These are phyloP conservation scores for Fraxinus greggii DNA, from an alignment of 305 asterid species.

Conservation along the genomic window DNA sequence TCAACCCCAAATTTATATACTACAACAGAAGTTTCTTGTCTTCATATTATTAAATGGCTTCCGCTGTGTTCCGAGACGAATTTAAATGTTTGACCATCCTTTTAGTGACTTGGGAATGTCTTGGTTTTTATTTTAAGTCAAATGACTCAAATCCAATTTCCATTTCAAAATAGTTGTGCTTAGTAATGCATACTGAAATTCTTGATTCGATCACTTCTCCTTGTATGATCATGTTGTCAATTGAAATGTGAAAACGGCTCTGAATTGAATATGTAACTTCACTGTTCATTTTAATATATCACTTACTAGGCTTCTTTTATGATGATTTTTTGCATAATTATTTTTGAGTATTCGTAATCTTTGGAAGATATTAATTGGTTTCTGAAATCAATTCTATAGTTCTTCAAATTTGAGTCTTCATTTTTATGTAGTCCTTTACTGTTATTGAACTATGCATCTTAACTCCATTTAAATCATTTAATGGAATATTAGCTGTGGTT, in stretches of 20 bases:
- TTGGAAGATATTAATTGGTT: neutral
- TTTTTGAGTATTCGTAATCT: neutral
- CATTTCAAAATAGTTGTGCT: neutral
- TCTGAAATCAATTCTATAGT: neutral
- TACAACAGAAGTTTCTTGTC: neutral
- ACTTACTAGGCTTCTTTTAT: neutral
- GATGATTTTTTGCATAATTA: neutral
- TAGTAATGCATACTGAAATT: neutral
- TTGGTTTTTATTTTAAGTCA: neutral
- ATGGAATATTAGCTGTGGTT: neutral
- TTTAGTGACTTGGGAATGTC: neutral
- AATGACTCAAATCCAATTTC: neutral
- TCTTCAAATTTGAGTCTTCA: neutral
- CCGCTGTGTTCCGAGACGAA: neutral
- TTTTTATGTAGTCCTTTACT: neutral
- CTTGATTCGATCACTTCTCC: neutral
- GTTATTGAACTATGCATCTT: neutral
- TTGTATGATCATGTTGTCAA: neutral
- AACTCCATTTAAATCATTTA: constrained; percentile 3
- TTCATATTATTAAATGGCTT: neutral
- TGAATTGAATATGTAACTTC: neutral
- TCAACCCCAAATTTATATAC: neutral
- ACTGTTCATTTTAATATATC: neutral
- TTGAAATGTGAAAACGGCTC: neutral
- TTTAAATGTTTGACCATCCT: neutral